Conservation (phyloP, 2,329 filamentous ascomycete species). For the Drechslera avenae region DNA sequence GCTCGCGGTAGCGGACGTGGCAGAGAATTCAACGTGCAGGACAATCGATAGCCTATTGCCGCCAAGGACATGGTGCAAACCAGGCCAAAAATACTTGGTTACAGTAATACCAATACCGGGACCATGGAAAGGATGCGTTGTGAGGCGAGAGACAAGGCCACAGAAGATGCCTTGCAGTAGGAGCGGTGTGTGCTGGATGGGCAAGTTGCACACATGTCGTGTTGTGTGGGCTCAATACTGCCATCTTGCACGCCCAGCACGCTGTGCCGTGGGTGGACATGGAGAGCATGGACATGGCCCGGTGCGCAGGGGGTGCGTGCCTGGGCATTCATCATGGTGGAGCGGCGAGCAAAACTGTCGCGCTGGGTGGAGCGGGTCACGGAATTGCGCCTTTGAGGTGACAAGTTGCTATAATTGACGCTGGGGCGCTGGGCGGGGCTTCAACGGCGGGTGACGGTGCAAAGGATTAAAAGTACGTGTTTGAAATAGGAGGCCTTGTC, state of each 20-base stretch:
- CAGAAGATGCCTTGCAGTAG: slow-evolving; percentile 16
- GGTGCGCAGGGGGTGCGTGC: slow-evolving; percentile 17
- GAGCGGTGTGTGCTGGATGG: slow-evolving; percentile 39
- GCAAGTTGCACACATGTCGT: slow-evolving; percentile 36
- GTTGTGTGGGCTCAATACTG: slow-evolving; percentile 38
- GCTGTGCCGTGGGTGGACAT: slow-evolving; percentile 21
- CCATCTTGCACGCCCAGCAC: slow-evolving; percentile 17
- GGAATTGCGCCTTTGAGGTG: slow-evolving; percentile 8
- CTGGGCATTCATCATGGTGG: slow-evolving; percentile 31
- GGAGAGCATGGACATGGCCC: slow-evolving; percentile 15
- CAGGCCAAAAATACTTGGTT: slow-evolving; percentile 7
- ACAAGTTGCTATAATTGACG: slow-evolving; percentile 12
- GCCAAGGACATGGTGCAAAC: slow-evolving; percentile 26
- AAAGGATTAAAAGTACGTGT: too few species aligned
- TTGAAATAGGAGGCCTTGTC: too few species aligned
- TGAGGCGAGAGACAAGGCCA: not conserved
- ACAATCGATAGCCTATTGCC: slow-evolving; percentile 27
- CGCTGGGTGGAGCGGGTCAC: slow-evolving; percentile 12
- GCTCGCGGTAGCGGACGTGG: not conserved
- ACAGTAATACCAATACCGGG: slow-evolving; percentile 25
- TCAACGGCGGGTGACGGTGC: too few species aligned
- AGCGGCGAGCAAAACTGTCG: slow-evolving; percentile 24
- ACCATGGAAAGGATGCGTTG: slow-evolving; percentile 22
- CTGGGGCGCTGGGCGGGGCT: slow-evolving; percentile 20
- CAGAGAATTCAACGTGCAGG: slow-evolving; percentile 1